Evolutionary conservation across 2,329 filamentous ascomycete genomes (phyloP), one percentile per base, ranked within the genome.

Genomic region (Fusarium sp.): DNA sequence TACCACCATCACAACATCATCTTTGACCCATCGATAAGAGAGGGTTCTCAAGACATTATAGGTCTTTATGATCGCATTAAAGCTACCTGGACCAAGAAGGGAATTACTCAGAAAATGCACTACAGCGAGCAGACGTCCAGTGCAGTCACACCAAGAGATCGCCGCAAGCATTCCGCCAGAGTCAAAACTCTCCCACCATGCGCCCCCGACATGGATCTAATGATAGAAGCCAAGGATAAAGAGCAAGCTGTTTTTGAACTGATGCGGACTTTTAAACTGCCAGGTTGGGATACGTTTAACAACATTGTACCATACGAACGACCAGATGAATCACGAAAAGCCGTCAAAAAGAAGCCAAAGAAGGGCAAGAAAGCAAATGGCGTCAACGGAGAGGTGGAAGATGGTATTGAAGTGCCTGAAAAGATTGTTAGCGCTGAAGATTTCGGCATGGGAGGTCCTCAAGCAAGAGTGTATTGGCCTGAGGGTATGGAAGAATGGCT

Each of bases 171-270:
- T 79, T 94, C 91, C 41, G 88, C 94, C 0, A 89, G 96, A 14
- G 94, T 97, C 4, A 87, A 88, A 73, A 93, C 91, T 2, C 83
- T 98, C 2, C 96, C 96, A 2, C 95, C 96, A 0, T 98, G 96
- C 77, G 87, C 91, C 8, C 85, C 90, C 2, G 91, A 93, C 38
- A 96, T 97, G 92, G 96, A 98, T 79, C 86, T 98, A n/a, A 98
- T 98, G 96, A 98, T 98, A 69, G 96, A 98, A 84, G 96, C 96
- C 54, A 98, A 98, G 81, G 96, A 98, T 80, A 98, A 98, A 82
- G 96, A 98, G 81, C 96, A 98, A 82, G 95, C 96, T 1, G 94
- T 98, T 0, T 97, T 98, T 77, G 94, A 97, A 73, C 87, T 98
- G 24, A 98, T 98, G 95, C 89, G 93, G 28, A 95, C 87, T 0